Evolutionary conservation across 331 rosid species (phyloP).

Genomic region (Quercus phellos): DNA sequence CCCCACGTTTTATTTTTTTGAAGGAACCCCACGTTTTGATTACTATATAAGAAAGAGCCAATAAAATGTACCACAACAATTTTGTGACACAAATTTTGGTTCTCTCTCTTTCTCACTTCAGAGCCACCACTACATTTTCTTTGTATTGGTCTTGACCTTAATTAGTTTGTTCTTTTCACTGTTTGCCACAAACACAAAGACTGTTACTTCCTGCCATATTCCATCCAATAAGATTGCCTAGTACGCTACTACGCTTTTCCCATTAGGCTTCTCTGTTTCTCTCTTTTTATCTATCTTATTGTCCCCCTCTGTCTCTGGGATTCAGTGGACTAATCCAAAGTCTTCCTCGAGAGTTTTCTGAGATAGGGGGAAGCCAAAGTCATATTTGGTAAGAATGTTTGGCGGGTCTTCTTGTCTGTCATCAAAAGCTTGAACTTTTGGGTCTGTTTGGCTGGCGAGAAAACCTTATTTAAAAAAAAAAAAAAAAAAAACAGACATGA

Average conservation of each 20-base stretch:
- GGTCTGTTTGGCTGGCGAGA: conserved; percentile 12
- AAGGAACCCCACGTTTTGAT: neutral
- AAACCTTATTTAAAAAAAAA: neutral
- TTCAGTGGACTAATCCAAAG: neutral
- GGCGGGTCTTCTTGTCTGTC: neutral
- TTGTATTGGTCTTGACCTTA: neutral
- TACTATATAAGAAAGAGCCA: neutral
- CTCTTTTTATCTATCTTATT: neutral
- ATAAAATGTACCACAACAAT: too few relatives aligned
- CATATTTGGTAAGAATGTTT: conserved; percentile 17
- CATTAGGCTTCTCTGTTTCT: neutral
- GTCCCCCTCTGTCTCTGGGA: neutral
- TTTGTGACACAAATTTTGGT: neutral
- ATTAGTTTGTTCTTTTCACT: neutral
- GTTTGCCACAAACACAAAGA: neutral
- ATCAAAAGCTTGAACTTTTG: neutral
- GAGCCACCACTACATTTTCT: neutral
- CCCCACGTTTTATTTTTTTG: neutral
- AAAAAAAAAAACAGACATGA: neutral
- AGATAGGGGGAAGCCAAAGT: neutral
- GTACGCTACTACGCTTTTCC: neutral
- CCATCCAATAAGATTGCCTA: neutral
- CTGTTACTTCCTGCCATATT: neutral
- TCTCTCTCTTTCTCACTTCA: neutral
- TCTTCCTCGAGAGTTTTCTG: neutral